phyloP scores from a whole-genome alignment of 139 green algal genomes.

The Chlamydomonas incerta region DNA sequence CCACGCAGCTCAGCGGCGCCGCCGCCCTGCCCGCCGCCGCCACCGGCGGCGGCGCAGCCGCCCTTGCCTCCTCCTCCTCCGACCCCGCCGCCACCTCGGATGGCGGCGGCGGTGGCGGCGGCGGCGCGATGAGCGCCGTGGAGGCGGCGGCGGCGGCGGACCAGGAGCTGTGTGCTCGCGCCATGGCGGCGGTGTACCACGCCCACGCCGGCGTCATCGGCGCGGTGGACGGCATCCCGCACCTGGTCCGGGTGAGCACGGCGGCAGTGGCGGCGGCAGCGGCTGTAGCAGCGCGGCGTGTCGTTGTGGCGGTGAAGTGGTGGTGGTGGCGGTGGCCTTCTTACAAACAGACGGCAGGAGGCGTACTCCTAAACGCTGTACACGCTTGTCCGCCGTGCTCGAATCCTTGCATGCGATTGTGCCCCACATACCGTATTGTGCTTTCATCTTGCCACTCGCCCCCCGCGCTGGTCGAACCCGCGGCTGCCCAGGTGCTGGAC shows the following conservation, averaged over 20 bases:
- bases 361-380: too few relatives aligned
- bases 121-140: neutral
- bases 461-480: too few relatives aligned
- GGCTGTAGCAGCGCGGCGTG: too few relatives aligned
- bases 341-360: too few relatives aligned
- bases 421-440: too few relatives aligned
- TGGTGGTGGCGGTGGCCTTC: too few relatives aligned
- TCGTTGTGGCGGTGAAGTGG: too few relatives aligned
- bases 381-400: too few relatives aligned
- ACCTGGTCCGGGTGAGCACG: conserved; percentile 61
- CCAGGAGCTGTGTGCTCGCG: conserved; percentile 83
- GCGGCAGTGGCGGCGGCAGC: too few relatives aligned
- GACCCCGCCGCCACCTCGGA: neutral
- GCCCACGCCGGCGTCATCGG: conserved; percentile 63
- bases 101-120: neutral
- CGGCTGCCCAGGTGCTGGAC: conserved; percentile 78
- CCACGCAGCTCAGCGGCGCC: neutral
- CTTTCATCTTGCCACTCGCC: too few relatives aligned
- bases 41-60: neutral
- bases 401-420: too few relatives aligned
- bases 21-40: neutral
- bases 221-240: conserved; percentile 77
- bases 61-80: neutral
- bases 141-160: conserved; percentile 12
- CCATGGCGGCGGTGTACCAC: conserved; percentile 88